A percentile compares a stretch with the other conserved stretches of the same genome.
phyloP scores from a whole-genome alignment of 140 eudicot genomes.

The Oenanthe javanica region DNA sequence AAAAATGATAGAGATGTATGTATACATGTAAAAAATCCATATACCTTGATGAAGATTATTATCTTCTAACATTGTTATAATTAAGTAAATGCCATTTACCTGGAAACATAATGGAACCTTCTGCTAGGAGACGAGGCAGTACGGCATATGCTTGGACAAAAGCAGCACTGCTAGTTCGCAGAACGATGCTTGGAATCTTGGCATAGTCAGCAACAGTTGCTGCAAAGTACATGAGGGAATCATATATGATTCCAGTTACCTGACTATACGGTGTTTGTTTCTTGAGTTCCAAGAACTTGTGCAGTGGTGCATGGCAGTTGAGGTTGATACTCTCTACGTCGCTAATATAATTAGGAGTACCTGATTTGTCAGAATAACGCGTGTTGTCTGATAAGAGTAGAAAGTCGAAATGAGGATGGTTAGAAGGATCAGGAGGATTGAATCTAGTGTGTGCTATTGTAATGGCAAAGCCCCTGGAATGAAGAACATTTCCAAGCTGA shows the following conservation, averaged over 20 bases:
- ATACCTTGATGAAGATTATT: too few species aligned
- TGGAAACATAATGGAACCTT: conserved; percentile 27
- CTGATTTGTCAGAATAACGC: background rate
- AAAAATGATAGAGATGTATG: too few species aligned
- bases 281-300: conserved; percentile 24
- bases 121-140: conserved; percentile 17
- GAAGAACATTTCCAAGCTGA: conserved; percentile 43
- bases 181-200: conserved; percentile 25
- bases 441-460: conserved; percentile 40
- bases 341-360: background rate
- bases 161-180: conserved; percentile 26
- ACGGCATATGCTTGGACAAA: conserved; percentile 19
- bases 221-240: conserved; percentile 29
- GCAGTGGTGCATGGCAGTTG: conserved; percentile 20
- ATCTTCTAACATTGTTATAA: background rate
- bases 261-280: background rate
- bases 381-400: conserved; percentile 25
- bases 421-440: conserved; percentile 39
- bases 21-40: too few species aligned
- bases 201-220: conserved; percentile 26
- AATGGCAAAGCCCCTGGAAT: conserved; percentile 42
- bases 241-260: conserved; percentile 34
- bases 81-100: conserved; percentile 22
- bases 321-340: conserved; percentile 13
- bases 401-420: conserved; percentile 39